phyloP scores from a whole-genome alignment of 208 protist species.

The Leishmania mexicana region DNA sequence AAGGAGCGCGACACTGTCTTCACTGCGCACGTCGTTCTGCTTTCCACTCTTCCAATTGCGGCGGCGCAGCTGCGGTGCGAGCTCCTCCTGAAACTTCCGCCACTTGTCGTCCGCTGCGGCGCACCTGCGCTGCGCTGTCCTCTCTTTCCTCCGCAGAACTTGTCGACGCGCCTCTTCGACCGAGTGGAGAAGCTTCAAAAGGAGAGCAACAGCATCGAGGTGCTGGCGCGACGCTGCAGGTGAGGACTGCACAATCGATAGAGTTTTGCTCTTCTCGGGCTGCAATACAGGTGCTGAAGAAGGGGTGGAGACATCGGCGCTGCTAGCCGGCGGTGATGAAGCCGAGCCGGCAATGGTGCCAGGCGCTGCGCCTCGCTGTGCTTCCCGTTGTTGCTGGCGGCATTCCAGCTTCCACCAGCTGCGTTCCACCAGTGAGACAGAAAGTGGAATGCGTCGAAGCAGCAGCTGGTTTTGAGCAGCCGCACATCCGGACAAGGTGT shows the following conservation, averaged over 20 bases:
- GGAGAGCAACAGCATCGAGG: slow-evolving; percentile 23
- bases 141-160: slow-evolving; percentile 31
- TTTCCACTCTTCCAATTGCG: background rate
- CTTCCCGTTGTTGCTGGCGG: slow-evolving; percentile 10
- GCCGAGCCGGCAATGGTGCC: background rate
- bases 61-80: slow-evolving; percentile 12
- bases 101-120: background rate
- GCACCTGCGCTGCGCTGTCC: slow-evolving; percentile 5
- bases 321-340: background rate
- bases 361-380: background rate
- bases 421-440: slow-evolving; percentile 75
- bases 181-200: slow-evolving; percentile 46
- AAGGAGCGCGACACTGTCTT: slow-evolving; percentile 12
- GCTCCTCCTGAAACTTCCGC: slow-evolving; percentile 22
- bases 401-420: slow-evolving; percentile 37
- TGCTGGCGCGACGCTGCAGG: slow-evolving; percentile 19
- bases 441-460: slow-evolving; percentile 65
- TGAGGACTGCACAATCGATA: background rate
- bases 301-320: background rate
- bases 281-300: background rate
- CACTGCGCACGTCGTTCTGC: background rate
- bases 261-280: background rate
- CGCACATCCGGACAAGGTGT: background rate
- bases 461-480: slow-evolving; percentile 56
- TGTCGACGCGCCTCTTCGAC: slow-evolving; percentile 54